Evolutionary conservation across 164 flowering plant species (phyloP).

Genomic region (Kingdonia uniflora): DNA sequence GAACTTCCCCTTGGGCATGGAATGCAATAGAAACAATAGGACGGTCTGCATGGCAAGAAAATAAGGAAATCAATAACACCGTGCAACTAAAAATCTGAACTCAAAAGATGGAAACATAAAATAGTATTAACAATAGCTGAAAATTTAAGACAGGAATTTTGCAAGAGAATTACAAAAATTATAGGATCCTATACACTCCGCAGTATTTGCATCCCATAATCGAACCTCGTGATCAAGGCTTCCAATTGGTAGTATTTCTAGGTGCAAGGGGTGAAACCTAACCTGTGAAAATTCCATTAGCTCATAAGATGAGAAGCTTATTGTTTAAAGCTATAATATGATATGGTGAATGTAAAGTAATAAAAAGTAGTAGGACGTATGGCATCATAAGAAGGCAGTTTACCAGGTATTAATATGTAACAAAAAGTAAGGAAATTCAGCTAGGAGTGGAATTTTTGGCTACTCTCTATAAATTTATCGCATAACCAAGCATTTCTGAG

Average conservation of each 20-base stretch:
- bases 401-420: too few species aligned
- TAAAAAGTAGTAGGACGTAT: background rate
- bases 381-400: too few species aligned
- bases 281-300: slow-evolving; percentile 41
- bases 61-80: background rate
- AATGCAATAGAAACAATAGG: slow-evolving; percentile 98
- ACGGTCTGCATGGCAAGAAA: slow-evolving; percentile 42
- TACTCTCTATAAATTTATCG: too few species aligned
- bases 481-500: too few species aligned
- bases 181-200: slow-evolving; percentile 76
- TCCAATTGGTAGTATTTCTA: slow-evolving; percentile 88
- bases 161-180: slow-evolving; percentile 58
- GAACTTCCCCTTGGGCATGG: slow-evolving; percentile 85
- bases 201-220: slow-evolving; percentile 80
- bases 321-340: background rate
- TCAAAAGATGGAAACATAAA: background rate
- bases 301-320: background rate
- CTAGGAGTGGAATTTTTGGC: too few species aligned
- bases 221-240: slow-evolving; percentile 98
- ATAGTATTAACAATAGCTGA: background rate
- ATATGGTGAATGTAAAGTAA: background rate
- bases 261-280: slow-evolving; percentile 77
- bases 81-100: background rate
- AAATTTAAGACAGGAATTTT: background rate
- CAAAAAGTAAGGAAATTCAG: too few species aligned